phyloP scores from a whole-genome alignment of 2,329 filamentous ascomycete genomes.

The Penicillium brevicompactum region DNA sequence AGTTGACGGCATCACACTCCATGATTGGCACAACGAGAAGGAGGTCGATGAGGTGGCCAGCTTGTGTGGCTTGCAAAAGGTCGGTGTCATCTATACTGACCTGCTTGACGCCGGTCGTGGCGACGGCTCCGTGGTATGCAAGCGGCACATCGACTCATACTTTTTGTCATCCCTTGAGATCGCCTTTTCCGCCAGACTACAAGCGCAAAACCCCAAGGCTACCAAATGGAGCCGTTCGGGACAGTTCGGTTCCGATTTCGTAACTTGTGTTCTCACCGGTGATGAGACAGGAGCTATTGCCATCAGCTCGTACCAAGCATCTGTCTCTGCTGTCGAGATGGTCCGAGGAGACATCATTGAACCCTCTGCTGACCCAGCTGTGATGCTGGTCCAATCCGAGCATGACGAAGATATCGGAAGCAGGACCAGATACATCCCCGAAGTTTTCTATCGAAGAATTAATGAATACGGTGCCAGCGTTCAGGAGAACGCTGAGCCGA shows the following conservation, averaged over 20 bases:
- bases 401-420: conserved; percentile 72
- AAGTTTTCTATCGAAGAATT: conserved; percentile 93
- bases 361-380: conserved; percentile 85
- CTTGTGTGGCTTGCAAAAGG: conserved; percentile 80
- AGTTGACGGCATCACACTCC: conserved; percentile 80
- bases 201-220: conserved; percentile 83
- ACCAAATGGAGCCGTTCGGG: conserved; percentile 98
- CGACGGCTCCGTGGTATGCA: conserved; percentile 88
- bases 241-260: conserved; percentile 91
- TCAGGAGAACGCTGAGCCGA: conserved; percentile 94
- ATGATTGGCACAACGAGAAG: conserved; percentile 81
- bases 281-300: conserved; percentile 86
- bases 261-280: conserved; percentile 93
- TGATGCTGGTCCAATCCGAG: conserved; percentile 93
- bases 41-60: conserved; percentile 79
- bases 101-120: conserved; percentile 77
- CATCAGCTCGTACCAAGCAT: conserved; percentile 91
- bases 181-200: conserved; percentile 81
- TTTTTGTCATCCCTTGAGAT: conserved; percentile 92
- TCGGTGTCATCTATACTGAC: conserved; percentile 95
- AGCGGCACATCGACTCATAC: conserved; percentile 92
- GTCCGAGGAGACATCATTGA: conserved; percentile 92
- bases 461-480: conserved; percentile 97
- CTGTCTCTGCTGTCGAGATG: conserved; percentile 96
- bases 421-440: conserved; percentile 85